Base-by-base conservation (phyloP, 306 rosid species). In the Quercus bicolor region DNA sequence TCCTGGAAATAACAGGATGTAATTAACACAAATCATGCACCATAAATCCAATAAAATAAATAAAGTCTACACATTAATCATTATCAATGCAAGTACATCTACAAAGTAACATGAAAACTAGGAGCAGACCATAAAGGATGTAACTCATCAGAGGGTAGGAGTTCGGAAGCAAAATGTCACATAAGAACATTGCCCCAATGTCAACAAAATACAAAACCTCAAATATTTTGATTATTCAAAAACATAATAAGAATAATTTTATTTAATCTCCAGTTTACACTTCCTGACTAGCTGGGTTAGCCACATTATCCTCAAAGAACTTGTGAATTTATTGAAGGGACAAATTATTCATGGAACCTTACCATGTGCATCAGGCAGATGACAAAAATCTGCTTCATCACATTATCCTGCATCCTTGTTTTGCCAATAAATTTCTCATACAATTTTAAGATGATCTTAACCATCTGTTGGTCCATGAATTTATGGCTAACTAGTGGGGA, bases 1-100 rank as follows among this genome's bases (percentile, higher is more conserved):
- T 91, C 85, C 99, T 95, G 87, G 64, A 89, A 72, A 45, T 62
- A 26, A 64, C 28, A 74, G 52, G 34, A 48, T 18, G 23, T 48
- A 34, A 65, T 79, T 75, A 13, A 72, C 7, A 57, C 1, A 75
- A 68, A 43, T 64, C 56, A 75, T 20, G 18, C 56, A 62, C 72
- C 52, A 14, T 29, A 11, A 64, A 82, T 66, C 40, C 40, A 34
- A 68, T 14, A n/a, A 43, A 43, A 43, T 9, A 20, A 34, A 34
- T 1, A 34, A 34, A 34, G 40, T 21, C 13, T 9, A 21, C 4
- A 21, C 28, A 21, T 57, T n/a, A 21, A n/a, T 57, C 64, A 57
- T 57, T 43, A 57, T 57, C 12, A 26, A n/a, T 57, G 28, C 64
- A 57, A 57, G 29, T 56, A 56, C 51, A 2, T 56, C 10, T 56